Base-by-base conservation (phyloP, 805 yeast species). In the Cyberlindnera maclurae region DNA sequence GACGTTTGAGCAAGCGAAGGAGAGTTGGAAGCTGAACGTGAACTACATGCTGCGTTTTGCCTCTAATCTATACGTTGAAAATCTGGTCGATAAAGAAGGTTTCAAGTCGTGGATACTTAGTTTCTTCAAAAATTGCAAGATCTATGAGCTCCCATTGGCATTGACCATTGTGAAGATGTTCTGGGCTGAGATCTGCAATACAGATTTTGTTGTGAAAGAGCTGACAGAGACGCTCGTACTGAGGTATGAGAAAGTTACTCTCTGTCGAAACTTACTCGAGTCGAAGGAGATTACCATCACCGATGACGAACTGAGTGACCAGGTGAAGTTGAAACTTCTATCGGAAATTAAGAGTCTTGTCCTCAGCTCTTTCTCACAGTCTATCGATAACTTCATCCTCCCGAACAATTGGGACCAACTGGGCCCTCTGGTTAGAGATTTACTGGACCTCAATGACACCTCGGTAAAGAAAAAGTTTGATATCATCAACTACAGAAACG, bases 31-130 rank as follows among this genome's bases (percentile, higher is more conserved):
- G 51, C 50, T 50, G 7, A 73, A 72, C 38, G 66, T 86, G 33
- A 67, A 72, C 27, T 88, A 85, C 54, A 60, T 80, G 39, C 54
- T 82, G 12, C 70, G 73, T 12, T 70, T 85, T 26, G 54, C 75
- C 0, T 77, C 81, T 13, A 73, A 83, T 33, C 65, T 93, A 15
- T 87, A 77, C 60, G 62, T 79, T 30, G 87, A 86, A 49, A 70
- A 71, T 16, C 60, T 90, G 34, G 54, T 90, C 15, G 89, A 84
- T 52, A 69, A 70, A 36, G 70, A 69, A 16, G 59, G 67, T 7
- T 80, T 88, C 43, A 63, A 86, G 20, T 68, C 74, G 20, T 78
- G 93, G 77, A 59, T 81, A 1, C 70, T 82, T 6, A 68, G 70
- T 27, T 75, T 71, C 47, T 62, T 85, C 36, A 66, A 62, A 15